phyloP scores from a whole-genome alignment of 768 basidiomycete genomes.

The Mycena chlorophos region DNA sequence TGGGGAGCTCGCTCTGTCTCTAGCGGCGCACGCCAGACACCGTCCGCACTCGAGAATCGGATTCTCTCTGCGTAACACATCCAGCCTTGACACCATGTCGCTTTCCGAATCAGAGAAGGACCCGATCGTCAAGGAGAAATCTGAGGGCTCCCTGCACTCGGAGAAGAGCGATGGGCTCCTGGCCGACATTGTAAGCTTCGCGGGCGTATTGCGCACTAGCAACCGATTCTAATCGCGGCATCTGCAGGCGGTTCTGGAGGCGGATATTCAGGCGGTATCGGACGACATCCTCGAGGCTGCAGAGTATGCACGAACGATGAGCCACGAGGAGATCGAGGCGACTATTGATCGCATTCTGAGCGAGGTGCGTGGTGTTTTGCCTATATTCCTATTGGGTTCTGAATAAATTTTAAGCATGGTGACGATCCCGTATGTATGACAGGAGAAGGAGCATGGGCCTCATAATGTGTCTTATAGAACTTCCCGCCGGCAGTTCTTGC shows the following conservation, averaged over 20 bases:
- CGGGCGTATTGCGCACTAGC: too few relatives aligned
- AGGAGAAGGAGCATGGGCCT: background rate
- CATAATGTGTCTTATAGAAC: slow-evolving; percentile 1
- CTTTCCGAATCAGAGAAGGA: too few relatives aligned
- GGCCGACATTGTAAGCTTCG: too few relatives aligned
- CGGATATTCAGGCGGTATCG: slow-evolving; percentile 15
- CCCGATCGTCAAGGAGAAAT: too few relatives aligned
- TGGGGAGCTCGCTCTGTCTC: too few relatives aligned
- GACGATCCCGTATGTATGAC: slow-evolving; percentile 14
- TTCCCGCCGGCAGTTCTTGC: slow-evolving; percentile 8
- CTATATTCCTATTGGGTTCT: background rate
- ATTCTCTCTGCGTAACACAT: too few relatives aligned
- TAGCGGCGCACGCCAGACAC: too few relatives aligned
- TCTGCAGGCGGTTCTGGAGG: slow-evolving; percentile 11
- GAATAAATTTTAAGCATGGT: slow-evolving; percentile 2
- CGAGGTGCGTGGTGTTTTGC: slow-evolving; percentile 6
- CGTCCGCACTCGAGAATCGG: too few relatives aligned
- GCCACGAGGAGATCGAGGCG: slow-evolving; percentile 18
- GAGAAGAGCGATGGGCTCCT: too few relatives aligned
- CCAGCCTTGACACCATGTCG: too few relatives aligned
- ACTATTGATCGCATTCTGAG: slow-evolving; percentile 20
- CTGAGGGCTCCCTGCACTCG: too few relatives aligned
- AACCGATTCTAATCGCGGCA: too few relatives aligned
- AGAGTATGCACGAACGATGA: slow-evolving; percentile 15
- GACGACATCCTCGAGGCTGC: slow-evolving; percentile 16